Conservation (phyloP, 768 basidiomycete genomes). For the Mycena olivaceomarginata region DNA sequence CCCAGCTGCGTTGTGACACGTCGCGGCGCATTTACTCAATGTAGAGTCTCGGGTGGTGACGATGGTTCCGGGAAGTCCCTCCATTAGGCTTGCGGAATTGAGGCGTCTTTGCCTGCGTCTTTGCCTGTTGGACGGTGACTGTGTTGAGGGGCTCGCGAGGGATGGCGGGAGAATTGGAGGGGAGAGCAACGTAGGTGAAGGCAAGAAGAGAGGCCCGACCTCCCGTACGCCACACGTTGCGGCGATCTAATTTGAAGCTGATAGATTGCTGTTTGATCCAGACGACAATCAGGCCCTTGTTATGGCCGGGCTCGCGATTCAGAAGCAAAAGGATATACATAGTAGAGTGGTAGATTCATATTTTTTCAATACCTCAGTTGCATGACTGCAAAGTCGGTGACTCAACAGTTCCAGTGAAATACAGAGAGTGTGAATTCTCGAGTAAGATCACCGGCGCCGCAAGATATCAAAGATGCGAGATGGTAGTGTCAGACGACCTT, state of each 20-base stretch:
- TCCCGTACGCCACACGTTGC: constrained; percentile 6
- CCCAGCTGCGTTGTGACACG: constrained; percentile 11
- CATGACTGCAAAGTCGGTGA: constrained; percentile 4
- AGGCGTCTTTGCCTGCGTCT: constrained; percentile 5
- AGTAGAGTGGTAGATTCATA: constrained; percentile 5
- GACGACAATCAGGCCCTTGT: constrained; percentile 2
- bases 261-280: too few species aligned
- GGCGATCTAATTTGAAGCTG: constrained; percentile 5
- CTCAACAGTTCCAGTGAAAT: constrained; percentile 14
- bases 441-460: neutral
- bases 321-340: neutral
- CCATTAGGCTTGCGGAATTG: constrained; percentile 2
- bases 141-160: constrained; percentile 6
- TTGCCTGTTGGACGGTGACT: constrained; percentile 5
- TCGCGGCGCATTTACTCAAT: constrained; percentile 10
- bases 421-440: constrained; percentile 8
- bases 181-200: neutral
- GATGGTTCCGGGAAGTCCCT: constrained; percentile 4
- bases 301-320: neutral
- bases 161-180: neutral
- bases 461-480: constrained; percentile 14
- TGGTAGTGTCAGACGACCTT: neutral
- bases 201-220: neutral
- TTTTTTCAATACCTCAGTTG: neutral
- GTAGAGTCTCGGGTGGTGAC: neutral